Base-by-base conservation (phyloP, 2,329 filamentous ascomycete genomes). In the Aureobasidium lini region DNA sequence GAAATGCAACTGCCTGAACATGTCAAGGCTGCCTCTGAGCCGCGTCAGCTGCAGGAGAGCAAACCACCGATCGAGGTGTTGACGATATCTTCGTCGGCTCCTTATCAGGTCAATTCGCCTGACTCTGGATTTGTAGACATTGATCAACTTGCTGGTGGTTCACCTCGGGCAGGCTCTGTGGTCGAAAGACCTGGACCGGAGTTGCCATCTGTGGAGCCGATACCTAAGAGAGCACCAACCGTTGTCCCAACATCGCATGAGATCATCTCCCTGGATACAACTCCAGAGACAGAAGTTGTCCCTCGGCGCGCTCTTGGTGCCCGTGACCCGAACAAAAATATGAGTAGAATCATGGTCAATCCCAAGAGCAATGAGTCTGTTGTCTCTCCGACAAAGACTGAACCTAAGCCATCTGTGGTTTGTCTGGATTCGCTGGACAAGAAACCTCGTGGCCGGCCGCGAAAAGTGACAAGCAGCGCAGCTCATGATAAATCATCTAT, bases 401-500 rank as follows among this genome's bases (percentile, higher is more conserved):
- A 15, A 11, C 6, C 9, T n/a, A 15, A 10, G 49, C 43, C 56
- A 49, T 31, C 8, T 13, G 9, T 43, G 11, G 31, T 43, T n/a
- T 11, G 32, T 54, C 5, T 50, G 8, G n/a, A 49, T 6, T 52
- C 57, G 18, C 34, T 34, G 15, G 36, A 53, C 7, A 64, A 64
- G 32, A 59, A 62, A 11, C 57, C 63, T 15, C 64, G 64, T 43
- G 65, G 65, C 4, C 64, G 67, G n/a, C 66, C 65, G 18, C 63
- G 61, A 13, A 69, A 68, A 50, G 62, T 57, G 4, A n/a, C 16
- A 28, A 16, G 31, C 32, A 16, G 11, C 29, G 40, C 40, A 28
- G 49, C 18, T 47, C 4, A 28, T 6, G 13, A n/a, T 13, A 28
- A 8, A 28, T 56, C 52, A 36, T 18, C 52, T 6, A 13, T 40